Evolutionary conservation across 345 rosid species (phyloP), one percentile per base, ranked within the genome.

Genomic region (Clarkia xantiana): DNA sequence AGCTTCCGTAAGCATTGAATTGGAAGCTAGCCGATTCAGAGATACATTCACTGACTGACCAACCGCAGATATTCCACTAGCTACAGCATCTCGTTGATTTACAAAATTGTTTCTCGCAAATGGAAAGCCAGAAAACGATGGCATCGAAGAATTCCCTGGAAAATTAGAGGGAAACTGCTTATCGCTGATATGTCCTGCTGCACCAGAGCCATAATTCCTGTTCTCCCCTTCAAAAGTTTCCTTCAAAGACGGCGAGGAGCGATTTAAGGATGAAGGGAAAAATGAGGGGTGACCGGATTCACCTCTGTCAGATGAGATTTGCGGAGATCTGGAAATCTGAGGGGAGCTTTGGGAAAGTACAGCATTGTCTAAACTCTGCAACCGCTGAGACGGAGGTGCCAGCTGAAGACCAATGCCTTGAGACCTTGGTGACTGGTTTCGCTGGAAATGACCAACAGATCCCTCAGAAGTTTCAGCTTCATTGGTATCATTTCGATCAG

Each of bases 351-450:
- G 79, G 55, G 80, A 67, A 65, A 70, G 42, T 44, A 63, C 47
- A 13, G 56, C 22, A 46, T 47, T 63, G 49, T 72, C 78, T 45
- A 66, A 60, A 58, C 51, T 46, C 34, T 70, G 55, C 57, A 69
- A 63, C 58, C 63, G 62, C 64, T 82, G 94, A 56, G 97, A 82
- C 42, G 97, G 87, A 16, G 84, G 95, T 40, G 70, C 94, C 60
- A 86, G 70, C 61, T 74, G 94, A 50, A 89, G 77, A 51, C 82
- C 81, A 69, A 82, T 80, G 52, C 87, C 82, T 61, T 85, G 90
- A 57, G 90, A 68, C 63, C 71, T 57, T 57, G 85, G 68, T 51
- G 78, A 62, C 58, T 69, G 81, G 63, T 58, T 70, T 47, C 63
- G 79, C 62, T 64, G 80, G 59, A 73, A 55, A 14, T 72, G 83